A percentile compares a stretch with the other conserved stretches of the same genome.
Conservation (phyloP, 2,329 filamentous ascomycete genomes). For the Gaeumannomyces tritici region DNA sequence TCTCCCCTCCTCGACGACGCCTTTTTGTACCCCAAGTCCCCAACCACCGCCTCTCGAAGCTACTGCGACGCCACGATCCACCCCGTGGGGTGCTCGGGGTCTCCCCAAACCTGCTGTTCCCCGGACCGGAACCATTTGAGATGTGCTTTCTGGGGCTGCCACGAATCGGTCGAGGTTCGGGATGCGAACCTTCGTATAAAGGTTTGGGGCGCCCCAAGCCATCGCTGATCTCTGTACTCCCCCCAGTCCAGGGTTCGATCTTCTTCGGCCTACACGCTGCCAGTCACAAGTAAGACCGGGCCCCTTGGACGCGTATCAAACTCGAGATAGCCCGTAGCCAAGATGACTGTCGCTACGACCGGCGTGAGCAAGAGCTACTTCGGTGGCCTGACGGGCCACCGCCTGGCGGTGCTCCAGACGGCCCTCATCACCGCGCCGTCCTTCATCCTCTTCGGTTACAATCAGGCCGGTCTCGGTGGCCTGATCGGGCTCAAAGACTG, state of each 20-base stretch:
- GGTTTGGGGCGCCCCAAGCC: too few relatives aligned
- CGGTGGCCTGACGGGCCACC: slow-evolving; percentile 9
- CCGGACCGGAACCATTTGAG: neutral
- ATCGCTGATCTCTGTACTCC: neutral
- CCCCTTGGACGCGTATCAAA: neutral
- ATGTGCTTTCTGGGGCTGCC: neutral
- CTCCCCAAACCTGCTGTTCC: neutral
- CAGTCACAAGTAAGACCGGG: neutral
- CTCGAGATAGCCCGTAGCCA: neutral
- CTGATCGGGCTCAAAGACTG: slow-evolving; percentile 23
- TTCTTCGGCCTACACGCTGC: neutral
- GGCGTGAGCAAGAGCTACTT: slow-evolving; percentile 1
- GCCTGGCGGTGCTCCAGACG: slow-evolving; percentile 10
- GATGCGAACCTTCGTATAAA: neutral
- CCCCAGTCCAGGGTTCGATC: too few relatives aligned
- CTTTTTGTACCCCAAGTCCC: too few relatives aligned
- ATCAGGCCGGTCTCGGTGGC: slow-evolving; percentile 39
- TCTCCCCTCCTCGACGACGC: neutral
- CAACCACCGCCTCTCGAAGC: neutral
- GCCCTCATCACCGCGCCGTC: slow-evolving; percentile 12
- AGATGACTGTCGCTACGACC: neutral
- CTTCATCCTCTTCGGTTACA: slow-evolving; percentile 41
- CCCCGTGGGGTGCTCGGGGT: too few relatives aligned
- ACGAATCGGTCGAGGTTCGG: too few relatives aligned
- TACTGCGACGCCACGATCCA: neutral